Evolutionary conservation across 768 basidiomycete species (phyloP).

Genomic region (Kwoniella dejecticola): DNA sequence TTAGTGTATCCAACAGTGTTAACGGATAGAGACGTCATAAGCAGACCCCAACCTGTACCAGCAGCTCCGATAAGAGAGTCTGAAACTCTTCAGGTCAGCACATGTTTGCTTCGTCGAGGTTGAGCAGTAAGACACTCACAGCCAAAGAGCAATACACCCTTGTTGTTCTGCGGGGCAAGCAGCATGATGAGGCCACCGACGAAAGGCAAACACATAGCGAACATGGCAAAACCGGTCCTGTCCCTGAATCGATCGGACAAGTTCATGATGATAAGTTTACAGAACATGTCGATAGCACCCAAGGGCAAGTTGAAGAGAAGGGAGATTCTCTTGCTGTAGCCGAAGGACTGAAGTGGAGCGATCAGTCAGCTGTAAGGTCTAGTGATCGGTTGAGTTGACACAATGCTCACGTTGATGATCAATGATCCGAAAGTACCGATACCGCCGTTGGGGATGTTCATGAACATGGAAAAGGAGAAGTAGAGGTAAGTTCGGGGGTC

Average conservation of each 20-base stretch:
- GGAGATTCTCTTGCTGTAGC: constrained; percentile 15
- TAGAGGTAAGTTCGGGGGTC: constrained; percentile 22
- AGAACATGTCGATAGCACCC: constrained; percentile 18
- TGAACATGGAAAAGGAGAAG: constrained; percentile 30
- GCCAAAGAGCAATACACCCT: constrained; percentile 26
- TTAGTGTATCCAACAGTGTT: constrained; percentile 35
- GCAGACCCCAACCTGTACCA: constrained; percentile 30
- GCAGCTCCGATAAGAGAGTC: constrained; percentile 26
- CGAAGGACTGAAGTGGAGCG: neutral
- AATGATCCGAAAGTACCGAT: constrained; percentile 20
- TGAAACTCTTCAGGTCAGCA: neutral
- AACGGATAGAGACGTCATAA: constrained; percentile 24
- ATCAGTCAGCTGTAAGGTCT: neutral
- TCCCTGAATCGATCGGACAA: constrained; percentile 33
- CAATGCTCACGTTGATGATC: constrained; percentile 23
- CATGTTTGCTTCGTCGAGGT: neutral
- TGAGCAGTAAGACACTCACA: constrained; percentile 16
- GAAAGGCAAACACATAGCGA: constrained; percentile 29
- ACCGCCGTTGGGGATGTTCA: constrained; percentile 28
- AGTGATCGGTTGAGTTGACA: neutral
- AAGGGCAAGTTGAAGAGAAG: constrained; percentile 29
- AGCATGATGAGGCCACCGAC: constrained; percentile 37
- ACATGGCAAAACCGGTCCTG: constrained; percentile 26
- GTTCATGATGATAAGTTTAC: constrained; percentile 31
- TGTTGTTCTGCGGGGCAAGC: constrained; percentile 23